Evolutionary conservation across 2,329 filamentous ascomycete species (phyloP).

Genomic region (Coniochaeta hoffmannii): DNA sequence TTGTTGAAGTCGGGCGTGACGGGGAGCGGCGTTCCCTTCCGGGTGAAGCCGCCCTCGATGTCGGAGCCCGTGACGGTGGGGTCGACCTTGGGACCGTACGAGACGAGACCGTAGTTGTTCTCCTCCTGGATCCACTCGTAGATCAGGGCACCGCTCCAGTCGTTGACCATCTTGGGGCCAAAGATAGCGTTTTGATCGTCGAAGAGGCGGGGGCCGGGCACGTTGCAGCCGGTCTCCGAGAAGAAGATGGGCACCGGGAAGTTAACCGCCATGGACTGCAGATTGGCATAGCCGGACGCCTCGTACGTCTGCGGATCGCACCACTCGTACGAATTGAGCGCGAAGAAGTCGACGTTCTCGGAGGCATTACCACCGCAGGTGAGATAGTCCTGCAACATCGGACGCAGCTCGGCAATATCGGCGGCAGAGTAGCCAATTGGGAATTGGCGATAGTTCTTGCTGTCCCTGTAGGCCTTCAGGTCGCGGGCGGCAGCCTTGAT

Average conservation of each 20-base stretch:
- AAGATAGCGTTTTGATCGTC: constrained; percentile 72
- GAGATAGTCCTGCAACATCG: constrained; percentile 62
- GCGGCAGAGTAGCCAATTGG: constrained; percentile 84
- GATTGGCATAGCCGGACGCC: constrained; percentile 60
- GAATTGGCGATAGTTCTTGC: constrained; percentile 70
- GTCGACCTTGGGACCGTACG: constrained; percentile 58
- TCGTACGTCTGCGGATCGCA: constrained; percentile 54
- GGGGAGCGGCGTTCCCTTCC: constrained; percentile 66
- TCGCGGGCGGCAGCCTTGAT: constrained; percentile 77
- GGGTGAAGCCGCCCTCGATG: constrained; percentile 58
- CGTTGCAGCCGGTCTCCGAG: constrained; percentile 82
- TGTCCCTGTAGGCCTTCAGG: constrained; percentile 72
- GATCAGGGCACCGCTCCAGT: constrained; percentile 70
- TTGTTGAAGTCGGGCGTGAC: constrained; percentile 72
- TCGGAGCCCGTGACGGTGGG: constrained; percentile 44
- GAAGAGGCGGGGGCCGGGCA: constrained; percentile 52
- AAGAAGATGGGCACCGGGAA: constrained; percentile 86
- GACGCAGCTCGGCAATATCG: constrained; percentile 64
- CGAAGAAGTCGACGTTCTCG: constrained; percentile 75
- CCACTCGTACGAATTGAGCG: constrained; percentile 81
- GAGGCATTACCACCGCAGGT: constrained; percentile 65
- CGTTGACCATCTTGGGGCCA: constrained; percentile 60
- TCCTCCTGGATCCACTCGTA: constrained; percentile 87
- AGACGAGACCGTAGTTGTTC: constrained; percentile 76
- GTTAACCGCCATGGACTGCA: constrained; percentile 58